Evolutionary conservation across 108 stramenopile genomes (phyloP), one percentile per base, ranked within the genome.

Genomic region (Skeletonema tropicum): DNA sequence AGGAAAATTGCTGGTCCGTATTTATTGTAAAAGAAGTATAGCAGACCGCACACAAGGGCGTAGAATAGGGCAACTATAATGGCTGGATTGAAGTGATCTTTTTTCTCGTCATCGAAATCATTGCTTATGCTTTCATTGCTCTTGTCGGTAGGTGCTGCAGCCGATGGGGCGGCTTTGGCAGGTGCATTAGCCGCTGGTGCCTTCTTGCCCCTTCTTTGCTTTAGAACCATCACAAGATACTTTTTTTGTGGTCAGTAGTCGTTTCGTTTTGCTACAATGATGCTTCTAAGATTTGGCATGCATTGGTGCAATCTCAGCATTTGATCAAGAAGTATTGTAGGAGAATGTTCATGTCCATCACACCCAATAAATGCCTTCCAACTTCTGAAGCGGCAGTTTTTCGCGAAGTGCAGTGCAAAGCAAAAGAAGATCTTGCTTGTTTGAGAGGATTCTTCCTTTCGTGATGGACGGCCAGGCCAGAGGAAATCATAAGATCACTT

Each of bases 1-100:
- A 68, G 57, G 8, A 68, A 59, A 5, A 68, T 68, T 15, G 57
- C 14, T 23, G 57, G 23, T 57, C 67, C 67, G 57, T 68, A 68
- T 57, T 59, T 57, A 29, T 25, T 30, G 30, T 68, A 68, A 31
- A 19, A 68, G 14, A 55, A 59, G 29, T 11, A 68, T 3, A 68
- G n/a, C 11, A 68, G 57, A 14, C 55, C 55, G n/a, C 67, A 57
- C 17, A 26, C 57, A 12, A 68, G 23, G 5, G 57, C 15, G 57
- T 58, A 68, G 30, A 68, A 68, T n/a, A 49, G 48, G 19, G 19
- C 48, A 17, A 49, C 19, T 49, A 49, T 19, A 19, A 49, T 49
- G 17, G 12, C 48, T 49, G 48, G 48, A 49, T 49, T 49, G 48
- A 49, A 49, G 48, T 49, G 48, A 49, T 49, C 48, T 49, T 49